Conservation (phyloP, 2,329 filamentous ascomycete species). For the Alternaria sp. region DNA sequence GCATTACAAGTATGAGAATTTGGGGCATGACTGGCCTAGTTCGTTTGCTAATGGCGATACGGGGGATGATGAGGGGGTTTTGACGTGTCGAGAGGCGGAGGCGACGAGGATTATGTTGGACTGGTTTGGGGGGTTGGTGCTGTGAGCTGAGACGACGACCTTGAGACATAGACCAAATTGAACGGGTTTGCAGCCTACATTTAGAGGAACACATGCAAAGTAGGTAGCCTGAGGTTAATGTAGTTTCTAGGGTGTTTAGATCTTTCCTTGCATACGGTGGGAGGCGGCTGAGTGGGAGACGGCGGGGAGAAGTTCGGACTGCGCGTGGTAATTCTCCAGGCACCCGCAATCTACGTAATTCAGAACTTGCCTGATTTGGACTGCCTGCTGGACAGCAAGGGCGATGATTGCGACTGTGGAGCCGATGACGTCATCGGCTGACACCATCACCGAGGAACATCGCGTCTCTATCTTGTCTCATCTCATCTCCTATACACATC, state of each 20-base stretch:
- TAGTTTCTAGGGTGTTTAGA: neutral
- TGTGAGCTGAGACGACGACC: slow-evolving; percentile 9
- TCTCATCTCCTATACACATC: neutral
- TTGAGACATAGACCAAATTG: neutral
- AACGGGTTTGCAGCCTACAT: neutral
- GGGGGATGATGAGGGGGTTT: slow-evolving; percentile 5
- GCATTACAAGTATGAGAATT: slow-evolving; percentile 49
- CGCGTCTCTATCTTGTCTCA: neutral
- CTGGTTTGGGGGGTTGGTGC: slow-evolving; percentile 39
- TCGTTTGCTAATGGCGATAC: slow-evolving; percentile 38
- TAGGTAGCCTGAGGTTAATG: accelerated
- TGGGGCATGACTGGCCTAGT: slow-evolving; percentile 53
- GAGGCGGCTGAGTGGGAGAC: neutral
- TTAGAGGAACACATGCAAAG: accelerated
- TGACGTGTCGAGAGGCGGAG: slow-evolving; percentile 40
- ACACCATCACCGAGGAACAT: neutral
- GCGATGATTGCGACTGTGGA: too few species aligned
- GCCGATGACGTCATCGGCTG: neutral
- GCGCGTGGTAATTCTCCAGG: neutral
- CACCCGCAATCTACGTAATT: neutral
- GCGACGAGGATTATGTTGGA: slow-evolving; percentile 42
- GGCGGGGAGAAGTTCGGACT: neutral
- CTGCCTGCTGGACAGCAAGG: neutral
- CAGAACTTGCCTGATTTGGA: neutral
- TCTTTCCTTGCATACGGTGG: neutral